Percentiles rank a stretch among this genome's conserved stretches.
phyloP scores from a whole-genome alignment of 352 stramenopile genomes.

The Hyaloperonospora arabidopsidis region DNA sequence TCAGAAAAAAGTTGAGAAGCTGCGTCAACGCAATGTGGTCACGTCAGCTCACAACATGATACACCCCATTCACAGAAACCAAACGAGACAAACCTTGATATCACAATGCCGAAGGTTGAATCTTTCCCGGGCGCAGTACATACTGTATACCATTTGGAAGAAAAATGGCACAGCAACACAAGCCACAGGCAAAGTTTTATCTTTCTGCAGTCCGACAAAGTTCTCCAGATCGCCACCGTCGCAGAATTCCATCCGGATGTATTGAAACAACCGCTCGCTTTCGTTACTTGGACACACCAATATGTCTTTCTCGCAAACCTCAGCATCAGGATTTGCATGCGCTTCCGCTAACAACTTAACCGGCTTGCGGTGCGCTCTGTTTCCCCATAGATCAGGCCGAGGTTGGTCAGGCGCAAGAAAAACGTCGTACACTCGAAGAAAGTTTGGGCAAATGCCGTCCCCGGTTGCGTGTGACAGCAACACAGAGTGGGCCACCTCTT shows the following conservation, averaged over 20 bases:
- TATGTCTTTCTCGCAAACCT: conserved; percentile 2
- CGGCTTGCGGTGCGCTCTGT: conserved; percentile 50
- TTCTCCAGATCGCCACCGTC: conserved; percentile 93
- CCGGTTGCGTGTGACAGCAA: conserved; percentile 87
- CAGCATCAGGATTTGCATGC: conserved; percentile 9
- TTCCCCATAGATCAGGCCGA: conserved; percentile 49
- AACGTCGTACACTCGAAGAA: conserved; percentile 88
- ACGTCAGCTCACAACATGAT: conserved; percentile 2
- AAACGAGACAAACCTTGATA: conserved; percentile 80
- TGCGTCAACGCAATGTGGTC: conserved; percentile 12
- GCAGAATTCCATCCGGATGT: conserved; percentile 98
- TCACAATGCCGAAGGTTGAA: conserved; percentile 96
- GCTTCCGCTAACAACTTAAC: conserved; percentile 41
- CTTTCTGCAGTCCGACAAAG: conserved; percentile 84
- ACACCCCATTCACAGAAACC: conserved; percentile 1
- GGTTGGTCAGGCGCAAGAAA: conserved; percentile 81
- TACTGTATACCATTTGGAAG: conserved; percentile 96
- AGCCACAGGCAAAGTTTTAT: conserved; percentile 48
- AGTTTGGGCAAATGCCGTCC: conserved; percentile 89
- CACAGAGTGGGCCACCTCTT: conserved; percentile 92
- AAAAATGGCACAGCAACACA: conserved; percentile 79
- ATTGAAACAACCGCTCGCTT: conserved; percentile 77
- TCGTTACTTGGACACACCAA: conserved; percentile 4
- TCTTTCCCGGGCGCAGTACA: conserved; percentile 87
- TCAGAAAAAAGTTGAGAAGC: conserved; percentile 97